Conservation (phyloP, 495 filamentous ascomycete species). For the Aspergillus diversus region DNA sequence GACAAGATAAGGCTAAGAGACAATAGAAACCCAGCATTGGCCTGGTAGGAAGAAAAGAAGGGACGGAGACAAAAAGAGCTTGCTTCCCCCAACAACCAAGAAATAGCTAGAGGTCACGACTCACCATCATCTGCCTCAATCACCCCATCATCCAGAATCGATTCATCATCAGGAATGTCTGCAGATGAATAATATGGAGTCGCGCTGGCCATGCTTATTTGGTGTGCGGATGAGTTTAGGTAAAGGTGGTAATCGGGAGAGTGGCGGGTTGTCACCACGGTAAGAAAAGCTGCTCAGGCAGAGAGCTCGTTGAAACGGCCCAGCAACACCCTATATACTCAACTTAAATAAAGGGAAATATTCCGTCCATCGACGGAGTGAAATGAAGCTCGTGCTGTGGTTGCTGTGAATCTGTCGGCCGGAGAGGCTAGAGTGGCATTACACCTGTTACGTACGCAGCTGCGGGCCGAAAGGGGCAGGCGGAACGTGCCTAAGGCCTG, state of each 20-base stretch:
- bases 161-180: slow-evolving; percentile 55
- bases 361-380: background rate
- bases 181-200: slow-evolving; percentile 40
- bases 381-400: slow-evolving; percentile 13
- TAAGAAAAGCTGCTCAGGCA: slow-evolving; percentile 9
- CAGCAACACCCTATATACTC: background rate
- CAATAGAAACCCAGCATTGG: background rate
- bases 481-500: slow-evolving; percentile 18
- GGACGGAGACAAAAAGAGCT: no score
- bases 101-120: slow-evolving; percentile 4
- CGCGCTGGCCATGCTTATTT: slow-evolving; percentile 49
- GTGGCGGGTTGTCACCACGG: background rate
- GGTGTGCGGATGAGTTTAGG: slow-evolving; percentile 15
- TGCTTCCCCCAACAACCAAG: background rate
- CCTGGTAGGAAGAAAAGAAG: no score
- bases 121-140: slow-evolving; percentile 97
- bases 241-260: slow-evolving; percentile 10
- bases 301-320: slow-evolving; percentile 11
- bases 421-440: slow-evolving; percentile 55
- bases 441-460: slow-evolving; percentile 43
- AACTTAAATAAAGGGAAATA: background rate
- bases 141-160: slow-evolving; percentile 82
- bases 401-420: slow-evolving; percentile 5
- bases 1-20: background rate
- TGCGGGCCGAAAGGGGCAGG: slow-evolving; percentile 30